Conservation (phyloP, 495 filamentous ascomycete genomes). For the Ascobolus immersus region DNA sequence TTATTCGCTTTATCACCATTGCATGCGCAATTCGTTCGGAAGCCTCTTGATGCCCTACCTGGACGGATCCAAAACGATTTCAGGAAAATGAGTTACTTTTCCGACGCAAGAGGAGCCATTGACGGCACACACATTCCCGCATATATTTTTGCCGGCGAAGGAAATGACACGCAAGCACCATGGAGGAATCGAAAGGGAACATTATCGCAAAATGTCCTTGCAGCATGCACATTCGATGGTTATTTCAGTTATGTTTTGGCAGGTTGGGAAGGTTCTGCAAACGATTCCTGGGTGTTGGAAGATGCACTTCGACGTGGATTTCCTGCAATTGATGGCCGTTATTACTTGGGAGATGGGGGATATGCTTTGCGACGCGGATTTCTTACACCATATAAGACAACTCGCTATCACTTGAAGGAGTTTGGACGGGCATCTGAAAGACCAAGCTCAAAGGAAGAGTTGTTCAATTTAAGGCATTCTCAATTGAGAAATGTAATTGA, state of each 20-base stretch:
- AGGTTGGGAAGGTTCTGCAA: constrained; percentile 4
- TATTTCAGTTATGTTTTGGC: constrained; percentile 6
- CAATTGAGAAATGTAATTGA: constrained; percentile 3
- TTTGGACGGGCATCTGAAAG: neutral
- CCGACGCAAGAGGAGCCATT: neutral
- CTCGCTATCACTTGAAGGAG: constrained; percentile 3
- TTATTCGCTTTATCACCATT: neutral
- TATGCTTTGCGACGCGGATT: neutral
- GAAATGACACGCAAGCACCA: neutral
- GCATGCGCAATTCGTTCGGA: neutral
- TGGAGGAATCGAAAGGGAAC: constrained; percentile 3
- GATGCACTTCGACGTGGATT: neutral
- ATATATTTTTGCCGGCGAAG: constrained; percentile 4
- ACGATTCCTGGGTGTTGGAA: constrained; percentile 3
- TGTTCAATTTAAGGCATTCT: constrained; percentile 5
- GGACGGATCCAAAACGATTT: neutral
- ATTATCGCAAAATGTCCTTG: constrained; percentile 5
- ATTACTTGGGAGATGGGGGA: constrained; percentile 6
- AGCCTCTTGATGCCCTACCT: neutral
- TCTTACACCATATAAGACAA: constrained; percentile 4
- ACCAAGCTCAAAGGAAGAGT: neutral
- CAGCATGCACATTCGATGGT: constrained; percentile 2
- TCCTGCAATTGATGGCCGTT: neutral
- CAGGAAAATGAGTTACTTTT: neutral
- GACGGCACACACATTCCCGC: too few species aligned